Conservation (phyloP, 1,139 yeast species). For the Debaryomyces robertsiae region DNA sequence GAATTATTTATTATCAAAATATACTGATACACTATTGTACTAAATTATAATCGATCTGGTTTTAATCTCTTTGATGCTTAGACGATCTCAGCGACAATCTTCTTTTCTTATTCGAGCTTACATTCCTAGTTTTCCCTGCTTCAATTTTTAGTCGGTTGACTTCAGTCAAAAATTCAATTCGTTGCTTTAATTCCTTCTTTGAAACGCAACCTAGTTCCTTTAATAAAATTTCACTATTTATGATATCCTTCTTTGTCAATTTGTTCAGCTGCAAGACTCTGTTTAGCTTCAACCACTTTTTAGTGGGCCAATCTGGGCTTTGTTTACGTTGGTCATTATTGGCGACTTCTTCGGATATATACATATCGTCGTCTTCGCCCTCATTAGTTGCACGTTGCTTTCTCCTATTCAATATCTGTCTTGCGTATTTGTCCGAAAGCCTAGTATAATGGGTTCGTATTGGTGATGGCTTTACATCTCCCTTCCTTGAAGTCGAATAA, state of each 20-base stretch:
- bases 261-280: constrained; percentile 22
- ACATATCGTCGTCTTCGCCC: not conserved
- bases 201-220: constrained; percentile 22
- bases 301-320: constrained; percentile 23
- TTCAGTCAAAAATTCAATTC: not conserved
- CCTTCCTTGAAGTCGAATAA: constrained; percentile 4
- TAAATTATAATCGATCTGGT: constrained; percentile 10
- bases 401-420: constrained; percentile 18
- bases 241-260: constrained; percentile 24
- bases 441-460: constrained; percentile 20
- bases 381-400: constrained; percentile 6
- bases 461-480: constrained; percentile 15
- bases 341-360: not conserved
- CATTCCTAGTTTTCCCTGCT: constrained; percentile 7
- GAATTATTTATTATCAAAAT: not conserved
- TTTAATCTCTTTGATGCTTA: constrained; percentile 4
- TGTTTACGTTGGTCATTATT: not conserved
- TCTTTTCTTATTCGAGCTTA: constrained; percentile 2
- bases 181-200: constrained; percentile 23
- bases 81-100: constrained; percentile 3
- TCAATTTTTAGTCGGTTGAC: not conserved
- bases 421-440: constrained; percentile 21
- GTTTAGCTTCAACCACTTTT: constrained; percentile 28
- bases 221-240: constrained; percentile 25
- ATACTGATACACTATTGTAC: constrained; percentile 6